phyloP scores from a whole-genome alignment of 208 protist genomes.

The Trichomonas gallinae region DNA sequence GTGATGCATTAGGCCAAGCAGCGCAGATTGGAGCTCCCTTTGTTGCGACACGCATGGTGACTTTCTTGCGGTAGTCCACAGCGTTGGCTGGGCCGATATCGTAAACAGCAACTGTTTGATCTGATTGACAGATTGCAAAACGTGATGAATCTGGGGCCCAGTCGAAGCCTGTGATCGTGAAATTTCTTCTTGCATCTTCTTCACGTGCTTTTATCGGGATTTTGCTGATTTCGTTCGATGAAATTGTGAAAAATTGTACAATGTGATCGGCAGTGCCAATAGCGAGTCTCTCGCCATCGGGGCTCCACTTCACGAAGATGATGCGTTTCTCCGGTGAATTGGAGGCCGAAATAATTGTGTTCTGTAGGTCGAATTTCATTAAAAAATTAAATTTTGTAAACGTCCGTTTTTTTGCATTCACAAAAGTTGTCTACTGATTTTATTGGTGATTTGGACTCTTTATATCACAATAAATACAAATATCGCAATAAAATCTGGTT shows the following conservation, averaged over 20 bases:
- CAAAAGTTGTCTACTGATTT: not conserved
- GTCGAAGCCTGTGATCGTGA: not conserved
- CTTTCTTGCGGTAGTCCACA: not conserved
- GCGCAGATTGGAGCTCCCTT: not conserved
- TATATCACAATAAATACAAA: no score
- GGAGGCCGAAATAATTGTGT: not conserved
- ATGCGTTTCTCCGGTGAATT: not conserved
- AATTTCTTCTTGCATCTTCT: not conserved
- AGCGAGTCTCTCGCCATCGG: conserved; percentile 1
- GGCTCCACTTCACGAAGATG: not conserved
- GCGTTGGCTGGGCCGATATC: not conserved
- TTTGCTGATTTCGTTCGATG: not conserved
- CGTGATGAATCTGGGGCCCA: not conserved
- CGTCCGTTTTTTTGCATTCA: not conserved
- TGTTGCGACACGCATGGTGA: not conserved
- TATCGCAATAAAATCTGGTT: no score
- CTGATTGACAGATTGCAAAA: conserved; percentile 3
- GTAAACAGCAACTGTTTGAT: not conserved
- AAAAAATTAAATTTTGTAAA: not conserved
- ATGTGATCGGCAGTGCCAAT: not conserved
- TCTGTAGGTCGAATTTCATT: not conserved
- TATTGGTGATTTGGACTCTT: no score
- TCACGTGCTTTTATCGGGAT: conserved; percentile 3
- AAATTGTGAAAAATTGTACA: not conserved
- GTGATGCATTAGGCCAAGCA: not conserved